Base-by-base conservation (phyloP, 306 rosid species). In the Abrus pulchellus region DNA sequence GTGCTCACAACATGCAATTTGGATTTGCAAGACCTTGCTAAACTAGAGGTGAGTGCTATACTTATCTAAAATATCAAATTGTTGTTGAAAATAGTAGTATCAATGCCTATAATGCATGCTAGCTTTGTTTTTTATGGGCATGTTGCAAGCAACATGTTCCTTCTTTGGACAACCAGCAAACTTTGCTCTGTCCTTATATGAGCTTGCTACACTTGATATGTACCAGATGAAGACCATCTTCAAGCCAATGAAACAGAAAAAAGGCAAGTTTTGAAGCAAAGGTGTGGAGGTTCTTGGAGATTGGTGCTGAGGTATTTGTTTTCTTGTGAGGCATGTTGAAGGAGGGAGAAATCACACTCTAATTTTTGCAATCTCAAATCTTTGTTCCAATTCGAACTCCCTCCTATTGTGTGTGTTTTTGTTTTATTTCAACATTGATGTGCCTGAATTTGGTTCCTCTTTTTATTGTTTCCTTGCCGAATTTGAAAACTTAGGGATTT, bases 261-360 rank as follows among this genome's bases (percentile, higher is more conserved):
- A 70, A 86, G 82, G 74, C 82, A 75, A 49, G 86, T 88, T 44
- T 76, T 95, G 88, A 95, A 89, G 93, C 93, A 80, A 84, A 85
- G 85, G 79, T 95, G 99, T 82, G 99, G 99, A 44, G 99, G 99
- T 8, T 93, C 95, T 8, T 95, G 97, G 98, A 95, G 91, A 68
- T 90, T 95, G 76, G 99, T 91, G 65, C 91, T 95, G 87, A 90
- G 95, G 89, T 95, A 89, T 85, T 83, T 95, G 76, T 75, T 87
- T 79, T 95, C 97, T 36, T 96, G 99, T 63, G 99, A 95, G 71
- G 90, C 94, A 8, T 95, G 97, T 85, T 83, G 86, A 84, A 84
- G 98, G 84, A 90, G 98, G 88, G 99, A 93, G 85, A 93, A 89
- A 73, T 93, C 92, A 1, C 95, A 91, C 20, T 20, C 20, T 20